Base-by-base conservation (phyloP, 768 basidiomycete genomes). In the Leccinum subgranulosum region DNA sequence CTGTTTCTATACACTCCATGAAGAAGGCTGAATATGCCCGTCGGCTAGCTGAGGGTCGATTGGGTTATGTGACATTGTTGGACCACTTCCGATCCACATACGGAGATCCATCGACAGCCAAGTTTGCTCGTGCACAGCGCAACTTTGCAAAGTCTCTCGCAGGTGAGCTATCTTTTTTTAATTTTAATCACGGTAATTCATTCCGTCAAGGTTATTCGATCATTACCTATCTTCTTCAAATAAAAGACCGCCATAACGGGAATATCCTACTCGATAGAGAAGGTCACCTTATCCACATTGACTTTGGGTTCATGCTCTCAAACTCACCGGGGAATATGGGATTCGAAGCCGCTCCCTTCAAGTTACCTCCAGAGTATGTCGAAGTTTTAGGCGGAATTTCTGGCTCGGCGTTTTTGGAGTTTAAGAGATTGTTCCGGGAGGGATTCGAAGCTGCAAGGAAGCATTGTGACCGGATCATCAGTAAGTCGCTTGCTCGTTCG, bases 301-400 rank as follows among this genome's bases (percentile, higher is more conserved):
- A 98, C 73, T 99, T 98, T 70, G 97, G 97, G 2, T 98, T 98
- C 77, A 96, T 98, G 81, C 81, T 98, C 33, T 90, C 90, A 45
- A 98, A 98, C 72, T 94, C 95, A 1, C 97, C 97, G 0, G 96
- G 96, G 19, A 96, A 96, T 69, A 90, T 99, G 61, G 92, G 96
- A 27, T 98, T 99, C 71, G 97, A 99, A 75, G 96, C 95, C n/a
- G 95, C 97, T 2, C 97, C 97, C 1, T 99, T 99, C 82, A 99
- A 99, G 72, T 75, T 98, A 12, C 87, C 94, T 8, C 79, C 88
- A 53, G 97, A 99, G 73, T 99, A 99, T 73, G 81, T 99, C 53
- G 96, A 98, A 64, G 91, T 99, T 28, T 79, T 99, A 29, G 97
- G 97, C 9, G 96, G 96, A 3, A 75, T 90, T 43, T 80, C 88